Base-by-base conservation (phyloP, 495 filamentous ascomycete species). In the Trichoderma parareesei region DNA sequence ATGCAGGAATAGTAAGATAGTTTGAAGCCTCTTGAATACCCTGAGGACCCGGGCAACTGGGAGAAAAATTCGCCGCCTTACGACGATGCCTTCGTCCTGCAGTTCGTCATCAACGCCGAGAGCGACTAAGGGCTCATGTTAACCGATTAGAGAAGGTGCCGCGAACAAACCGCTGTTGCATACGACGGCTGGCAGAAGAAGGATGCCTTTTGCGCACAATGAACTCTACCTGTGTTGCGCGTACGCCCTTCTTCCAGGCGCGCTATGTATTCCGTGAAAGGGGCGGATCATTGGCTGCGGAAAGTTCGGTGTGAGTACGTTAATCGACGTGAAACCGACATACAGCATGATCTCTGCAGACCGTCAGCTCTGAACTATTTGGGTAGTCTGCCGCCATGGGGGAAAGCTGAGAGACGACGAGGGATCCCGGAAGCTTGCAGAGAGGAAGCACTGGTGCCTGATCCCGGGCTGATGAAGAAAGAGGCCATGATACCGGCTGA, bases 61-160 rank as follows among this genome's bases (percentile, higher is more conserved):
- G 2, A 11, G 33, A 37, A 57, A 9, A 38, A 33, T 13, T 33
- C 18, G 5, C 48, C 27, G 20, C 9, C 27, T 57, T 1, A 35
- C 53, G 5, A 38, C 33, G 5, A 35, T 3, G 53, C 16, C 9
- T 14, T 35, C 33, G 27, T 35, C 14, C 33, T 9, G 37, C 2
- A 35, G 27, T 7, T 57, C 11, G 14, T 9, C 9, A 11, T 20
- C 20, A 37, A 57, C 53, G 53, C 53, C 18, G 33, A 38, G 20
- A 57, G 53, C 16, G 7, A n/a, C 53, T 33, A 57, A 37, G 20
- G 37, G 20, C 11, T 37, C 20, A 35, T 57, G 53, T 57, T 37
- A 33, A 57, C 53, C 53, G 2, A 38, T 57, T 57, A 13, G 37
- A 57, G 53, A 57, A 57, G 53, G 53, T 57, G 53, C 53, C 53